A percentile compares a stretch with the other conserved stretches of the same genome.
These are phyloP conservation scores for Fistulinella staudtii DNA, from an alignment of 1,284 basidiomycete species.

Conservation along the genomic window DNA sequence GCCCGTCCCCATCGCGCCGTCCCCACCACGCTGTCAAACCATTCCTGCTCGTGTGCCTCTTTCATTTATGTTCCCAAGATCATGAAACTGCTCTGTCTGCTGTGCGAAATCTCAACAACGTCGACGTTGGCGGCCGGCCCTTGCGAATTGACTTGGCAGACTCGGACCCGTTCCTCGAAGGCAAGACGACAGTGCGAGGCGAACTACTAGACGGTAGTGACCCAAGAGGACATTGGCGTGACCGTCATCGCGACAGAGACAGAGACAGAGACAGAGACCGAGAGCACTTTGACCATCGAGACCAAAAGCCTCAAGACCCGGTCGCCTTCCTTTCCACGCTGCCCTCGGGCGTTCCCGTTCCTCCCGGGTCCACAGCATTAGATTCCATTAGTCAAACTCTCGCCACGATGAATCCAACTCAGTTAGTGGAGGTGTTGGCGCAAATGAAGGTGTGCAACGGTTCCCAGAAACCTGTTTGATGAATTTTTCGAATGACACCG, in stretches of 20 bases:
- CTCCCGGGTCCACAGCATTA: constrained; percentile 71
- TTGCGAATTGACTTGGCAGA: constrained; percentile 78
- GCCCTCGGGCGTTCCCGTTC: constrained; percentile 76
- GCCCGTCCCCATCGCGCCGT: constrained; percentile 2
- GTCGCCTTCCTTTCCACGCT: constrained; percentile 59
- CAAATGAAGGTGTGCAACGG: constrained; percentile 86
- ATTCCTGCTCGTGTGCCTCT: constrained; percentile 10
- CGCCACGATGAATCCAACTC: constrained; percentile 77
- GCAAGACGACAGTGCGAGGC: constrained; percentile 57
- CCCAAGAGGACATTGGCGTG: constrained; percentile 51
- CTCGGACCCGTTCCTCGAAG: constrained; percentile 57
- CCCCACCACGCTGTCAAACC: neutral
- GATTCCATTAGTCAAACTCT: constrained; percentile 89
- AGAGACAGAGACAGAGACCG: constrained; percentile 27
- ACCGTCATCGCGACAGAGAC: constrained; percentile 36
- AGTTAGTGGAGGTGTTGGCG: constrained; percentile 92
- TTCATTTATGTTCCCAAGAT: constrained; percentile 50
- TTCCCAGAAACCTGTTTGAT: constrained; percentile 22
- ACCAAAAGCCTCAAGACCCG: constrained; percentile 38
- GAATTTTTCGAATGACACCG: constrained; percentile 26
- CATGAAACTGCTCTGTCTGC: constrained; percentile 85
- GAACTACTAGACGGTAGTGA: constrained; percentile 44
- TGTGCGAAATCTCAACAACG: constrained; percentile 83
- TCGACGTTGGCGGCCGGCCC: constrained; percentile 78
- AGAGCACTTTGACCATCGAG: constrained; percentile 27